A percentile compares a stretch with the other conserved stretches of the same genome.
Conservation (phyloP, 2,329 filamentous ascomycete genomes). For the Pezizomycotina sp. region DNA sequence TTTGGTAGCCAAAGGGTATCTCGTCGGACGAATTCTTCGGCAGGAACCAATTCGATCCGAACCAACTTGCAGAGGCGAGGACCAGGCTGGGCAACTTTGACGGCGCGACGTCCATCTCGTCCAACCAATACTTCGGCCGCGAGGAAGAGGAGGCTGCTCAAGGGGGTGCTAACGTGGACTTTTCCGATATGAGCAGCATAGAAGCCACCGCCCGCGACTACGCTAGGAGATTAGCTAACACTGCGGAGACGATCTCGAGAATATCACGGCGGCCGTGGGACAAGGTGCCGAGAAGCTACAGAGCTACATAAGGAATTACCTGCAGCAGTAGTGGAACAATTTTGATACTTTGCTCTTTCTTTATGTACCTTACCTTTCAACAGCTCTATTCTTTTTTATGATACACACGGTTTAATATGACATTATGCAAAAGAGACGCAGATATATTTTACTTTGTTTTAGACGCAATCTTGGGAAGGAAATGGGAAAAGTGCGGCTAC, state of each 20-base stretch:
- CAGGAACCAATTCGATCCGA: constrained; percentile 69
- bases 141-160: constrained; percentile 52
- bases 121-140: constrained; percentile 92
- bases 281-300: constrained; percentile 75
- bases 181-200: constrained; percentile 44
- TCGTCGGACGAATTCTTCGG: constrained; percentile 98
- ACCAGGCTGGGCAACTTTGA: constrained; percentile 78
- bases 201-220: constrained; percentile 94
- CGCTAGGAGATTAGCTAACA: constrained; percentile 85
- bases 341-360: neutral
- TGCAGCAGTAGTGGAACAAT: constrained; percentile 26
- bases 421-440: too few relatives aligned
- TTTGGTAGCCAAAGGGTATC: constrained; percentile 85
- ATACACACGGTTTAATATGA: too few relatives aligned
- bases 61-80: constrained; percentile 70
- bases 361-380: too few relatives aligned
- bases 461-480: too few relatives aligned
- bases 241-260: constrained; percentile 88
- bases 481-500: too few relatives aligned
- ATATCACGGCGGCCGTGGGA: constrained; percentile 63
- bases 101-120: constrained; percentile 79
- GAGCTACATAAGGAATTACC: constrained; percentile 50
- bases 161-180: constrained; percentile 44
- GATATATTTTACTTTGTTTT: too few relatives aligned
- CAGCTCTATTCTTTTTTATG: too few relatives aligned